Evolutionary conservation across 2,329 filamentous ascomycete genomes (phyloP).

Genomic region (Rachicladosporium sp.): DNA sequence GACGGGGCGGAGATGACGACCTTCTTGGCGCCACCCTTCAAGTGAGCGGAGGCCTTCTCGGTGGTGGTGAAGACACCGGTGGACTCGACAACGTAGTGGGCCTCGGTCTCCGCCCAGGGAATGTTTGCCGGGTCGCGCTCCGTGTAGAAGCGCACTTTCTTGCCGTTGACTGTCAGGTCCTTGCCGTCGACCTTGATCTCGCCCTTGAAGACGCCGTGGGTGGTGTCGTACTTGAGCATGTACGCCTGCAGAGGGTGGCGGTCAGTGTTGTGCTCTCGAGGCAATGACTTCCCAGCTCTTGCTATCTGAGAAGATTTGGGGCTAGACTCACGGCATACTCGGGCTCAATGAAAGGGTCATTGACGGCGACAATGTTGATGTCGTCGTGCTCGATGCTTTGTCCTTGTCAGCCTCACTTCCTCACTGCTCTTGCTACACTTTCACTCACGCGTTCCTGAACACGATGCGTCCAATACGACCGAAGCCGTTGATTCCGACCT

Average conservation of each 20-base stretch:
- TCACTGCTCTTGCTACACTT: constrained; percentile 3
- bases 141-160: constrained; percentile 87
- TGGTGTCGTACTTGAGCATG: constrained; percentile 99
- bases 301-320: background rate
- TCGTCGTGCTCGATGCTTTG: constrained; percentile 67
- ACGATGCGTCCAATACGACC: constrained; percentile 98
- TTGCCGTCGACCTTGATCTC: constrained; percentile 62
- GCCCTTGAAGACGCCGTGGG: constrained; percentile 94
- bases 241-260: constrained; percentile 54
- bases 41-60: constrained; percentile 87
- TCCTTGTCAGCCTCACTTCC: constrained; percentile 12
- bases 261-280: background rate
- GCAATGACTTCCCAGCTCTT: background rate
- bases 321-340: constrained; percentile 76
- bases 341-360: constrained; percentile 98
- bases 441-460: constrained; percentile 84
- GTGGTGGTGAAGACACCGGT: constrained; percentile 98
- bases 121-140: constrained; percentile 84
- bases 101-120: constrained; percentile 77
- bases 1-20: constrained; percentile 75
- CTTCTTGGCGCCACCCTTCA: constrained; percentile 97
- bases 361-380: constrained; percentile 89
- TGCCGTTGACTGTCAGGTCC: constrained; percentile 79
- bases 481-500: constrained; percentile 99
- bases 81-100: constrained; percentile 92